Evolutionary conservation across 2,329 filamentous ascomycete genomes (phyloP).

Genomic region (Orbilia blumenaviensis): DNA sequence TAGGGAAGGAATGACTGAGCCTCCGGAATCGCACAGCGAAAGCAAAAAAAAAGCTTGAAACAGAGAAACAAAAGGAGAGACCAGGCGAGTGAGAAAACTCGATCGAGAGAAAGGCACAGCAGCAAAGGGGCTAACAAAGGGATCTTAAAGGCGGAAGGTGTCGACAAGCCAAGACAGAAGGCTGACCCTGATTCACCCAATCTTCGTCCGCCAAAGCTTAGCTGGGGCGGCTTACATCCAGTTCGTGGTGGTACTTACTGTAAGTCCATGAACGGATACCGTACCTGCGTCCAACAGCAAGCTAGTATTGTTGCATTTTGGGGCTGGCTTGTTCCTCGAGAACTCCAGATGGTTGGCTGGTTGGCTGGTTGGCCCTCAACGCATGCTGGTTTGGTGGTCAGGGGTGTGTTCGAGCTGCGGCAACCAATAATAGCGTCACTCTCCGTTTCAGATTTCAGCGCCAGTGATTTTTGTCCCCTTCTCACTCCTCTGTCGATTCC

Average conservation of each 20-base stretch:
- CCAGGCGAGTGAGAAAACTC: slow-evolving; percentile 15
- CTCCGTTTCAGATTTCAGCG: slow-evolving; percentile 46
- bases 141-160: slow-evolving; percentile 36
- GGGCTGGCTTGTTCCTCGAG: not conserved
- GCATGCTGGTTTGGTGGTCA: no score
- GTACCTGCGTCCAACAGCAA: slow-evolving; percentile 8
- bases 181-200: slow-evolving; percentile 53
- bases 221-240: slow-evolving; percentile 13
- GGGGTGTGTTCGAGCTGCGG: slow-evolving; percentile 4
- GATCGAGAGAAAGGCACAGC: not conserved
- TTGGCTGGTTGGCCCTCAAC: no score
- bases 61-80: slow-evolving; percentile 39
- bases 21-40: slow-evolving; percentile 48
- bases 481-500: not conserved
- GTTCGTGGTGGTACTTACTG: not conserved
- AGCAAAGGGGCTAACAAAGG: slow-evolving; percentile 30
- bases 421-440: slow-evolving; percentile 44
- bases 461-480: not conserved
- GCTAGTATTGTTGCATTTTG: slow-evolving; percentile 9
- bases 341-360: slow-evolving; percentile 19
- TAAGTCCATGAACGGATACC: not conserved
- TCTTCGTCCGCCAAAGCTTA: slow-evolving; percentile 33
- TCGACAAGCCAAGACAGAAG: slow-evolving; percentile 17
- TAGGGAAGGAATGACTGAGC: slow-evolving; percentile 40
- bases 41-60: slow-evolving; percentile 22